phyloP scores from a whole-genome alignment of 2,329 filamentous ascomycete genomes.

The Colletotrichum chrysophilum region DNA sequence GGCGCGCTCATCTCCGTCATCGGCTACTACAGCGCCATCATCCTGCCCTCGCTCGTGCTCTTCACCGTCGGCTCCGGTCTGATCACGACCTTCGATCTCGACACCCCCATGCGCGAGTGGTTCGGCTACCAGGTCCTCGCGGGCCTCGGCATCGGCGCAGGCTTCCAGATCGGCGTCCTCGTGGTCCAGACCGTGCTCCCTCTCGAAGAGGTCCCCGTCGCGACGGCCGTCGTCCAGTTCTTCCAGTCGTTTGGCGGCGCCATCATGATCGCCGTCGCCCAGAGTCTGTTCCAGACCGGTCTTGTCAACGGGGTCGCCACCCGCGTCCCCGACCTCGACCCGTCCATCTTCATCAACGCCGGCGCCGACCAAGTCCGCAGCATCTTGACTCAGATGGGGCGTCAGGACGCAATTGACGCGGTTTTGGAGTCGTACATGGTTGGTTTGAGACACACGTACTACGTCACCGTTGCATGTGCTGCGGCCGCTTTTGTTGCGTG shows the following conservation, averaged over 20 bases:
- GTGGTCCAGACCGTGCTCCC: constrained; percentile 58
- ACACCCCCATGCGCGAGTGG: constrained; percentile 55
- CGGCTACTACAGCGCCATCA: constrained; percentile 48
- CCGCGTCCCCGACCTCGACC: constrained; percentile 50
- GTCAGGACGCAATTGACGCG: constrained; percentile 42
- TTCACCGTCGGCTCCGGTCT: constrained; percentile 56
- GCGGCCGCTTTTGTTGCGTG: constrained; percentile 48
- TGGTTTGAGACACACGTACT: constrained; percentile 56
- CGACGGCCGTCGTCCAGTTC: constrained; percentile 60
- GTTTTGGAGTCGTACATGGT: constrained; percentile 55
- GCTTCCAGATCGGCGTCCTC: constrained; percentile 53
- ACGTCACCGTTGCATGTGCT: constrained; percentile 55
- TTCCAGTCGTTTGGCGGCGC: constrained; percentile 71
- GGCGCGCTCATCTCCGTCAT: constrained; percentile 46
- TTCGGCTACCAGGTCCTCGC: constrained; percentile 63
- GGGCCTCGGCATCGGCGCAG: constrained; percentile 57
- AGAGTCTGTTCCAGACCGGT: constrained; percentile 72
- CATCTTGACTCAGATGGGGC: constrained; percentile 46
- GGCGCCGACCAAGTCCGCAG: constrained; percentile 55
- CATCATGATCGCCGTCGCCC: constrained; percentile 67
- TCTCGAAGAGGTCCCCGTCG: constrained; percentile 53
- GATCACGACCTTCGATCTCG: constrained; percentile 55
- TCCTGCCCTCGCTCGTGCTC: constrained; percentile 46
- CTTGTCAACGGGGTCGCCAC: constrained; percentile 57
- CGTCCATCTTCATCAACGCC: constrained; percentile 53